phyloP scores from a whole-genome alignment of 1,139 yeast species.

The Eremothecium gossypii region DNA sequence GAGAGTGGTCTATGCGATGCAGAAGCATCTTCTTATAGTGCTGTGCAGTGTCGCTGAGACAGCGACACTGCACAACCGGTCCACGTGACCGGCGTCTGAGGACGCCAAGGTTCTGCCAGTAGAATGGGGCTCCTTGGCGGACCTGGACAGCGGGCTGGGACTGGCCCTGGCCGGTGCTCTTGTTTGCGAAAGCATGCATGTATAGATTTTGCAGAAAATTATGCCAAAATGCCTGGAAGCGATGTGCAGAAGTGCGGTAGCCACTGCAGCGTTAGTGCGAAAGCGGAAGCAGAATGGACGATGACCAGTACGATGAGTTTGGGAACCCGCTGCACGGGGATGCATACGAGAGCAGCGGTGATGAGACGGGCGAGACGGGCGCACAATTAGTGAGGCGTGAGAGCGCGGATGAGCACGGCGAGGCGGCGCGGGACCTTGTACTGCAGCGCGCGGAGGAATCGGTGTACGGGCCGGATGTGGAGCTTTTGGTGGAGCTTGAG shows the following conservation, averaged over 20 bases:
- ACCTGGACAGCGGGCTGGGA: too few relatives aligned
- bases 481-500: conserved; percentile 48
- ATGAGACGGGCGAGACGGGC: conserved; percentile 25
- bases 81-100: too few relatives aligned
- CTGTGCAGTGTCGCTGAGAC: too few relatives aligned
- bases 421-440: conserved; percentile 15
- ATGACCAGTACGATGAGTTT: conserved; percentile 70
- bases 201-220: too few relatives aligned
- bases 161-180: too few relatives aligned
- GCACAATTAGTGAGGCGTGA: conserved; percentile 37
- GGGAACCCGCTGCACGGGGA: conserved; percentile 45
- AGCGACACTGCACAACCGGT: too few relatives aligned
- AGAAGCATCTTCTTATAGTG: too few relatives aligned
- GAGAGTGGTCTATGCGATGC: too few relatives aligned
- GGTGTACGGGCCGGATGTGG: conserved; percentile 52
- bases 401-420: conserved; percentile 35
- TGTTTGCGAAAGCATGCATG: too few relatives aligned
- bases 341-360: conserved; percentile 5
- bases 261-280: neutral
- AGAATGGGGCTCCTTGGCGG: too few relatives aligned
- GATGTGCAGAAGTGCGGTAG: neutral
- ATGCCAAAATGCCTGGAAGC: neutral
- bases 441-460: neutral
- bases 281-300: conserved; percentile 28
- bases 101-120: too few relatives aligned